A percentile compares a stretch with the other conserved stretches of the same genome.
These are phyloP conservation scores for Avena eriantha DNA, from an alignment of 176 grass and related monocot species.

Conservation along the genomic window DNA sequence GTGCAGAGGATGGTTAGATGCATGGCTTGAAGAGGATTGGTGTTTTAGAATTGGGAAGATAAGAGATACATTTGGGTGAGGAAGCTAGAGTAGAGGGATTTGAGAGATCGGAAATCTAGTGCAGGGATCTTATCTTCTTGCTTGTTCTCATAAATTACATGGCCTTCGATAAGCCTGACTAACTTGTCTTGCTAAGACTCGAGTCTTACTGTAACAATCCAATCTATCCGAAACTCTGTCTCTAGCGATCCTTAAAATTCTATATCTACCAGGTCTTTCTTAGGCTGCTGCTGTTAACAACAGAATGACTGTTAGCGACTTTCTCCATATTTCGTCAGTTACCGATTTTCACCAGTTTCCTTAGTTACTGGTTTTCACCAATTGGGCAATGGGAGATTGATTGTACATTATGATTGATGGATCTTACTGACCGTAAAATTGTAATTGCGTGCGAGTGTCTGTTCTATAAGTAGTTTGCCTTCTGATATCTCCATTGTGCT, in stretches of 20 bases:
- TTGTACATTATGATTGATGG: not conserved
- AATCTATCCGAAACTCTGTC: not conserved
- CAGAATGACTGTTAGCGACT: not conserved
- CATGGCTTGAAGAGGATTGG: slow-evolving; percentile 5
- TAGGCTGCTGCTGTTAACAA: not conserved
- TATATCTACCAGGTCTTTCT: not conserved
- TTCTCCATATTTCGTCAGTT: not conserved
- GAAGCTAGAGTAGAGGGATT: not conserved
- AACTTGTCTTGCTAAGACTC: not conserved
- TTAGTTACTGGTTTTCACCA: not conserved
- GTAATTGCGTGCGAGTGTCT: not conserved
- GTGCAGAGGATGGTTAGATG: not conserved
- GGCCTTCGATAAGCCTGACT: slow-evolving; percentile 1
- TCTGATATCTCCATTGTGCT: not conserved
- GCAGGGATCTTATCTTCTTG: not conserved
- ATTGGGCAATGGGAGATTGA: not conserved
- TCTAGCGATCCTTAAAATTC: not conserved
- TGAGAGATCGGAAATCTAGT: not conserved
- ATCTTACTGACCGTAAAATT: not conserved
- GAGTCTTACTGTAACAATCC: not conserved
- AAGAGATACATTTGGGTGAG: not conserved
- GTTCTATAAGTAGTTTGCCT: not conserved
- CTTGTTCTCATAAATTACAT: not conserved
- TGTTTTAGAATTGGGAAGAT: not conserved
- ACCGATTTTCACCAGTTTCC: not conserved